Conservation (phyloP, 305 asterid genomes). For the Solanum hybrid region DNA sequence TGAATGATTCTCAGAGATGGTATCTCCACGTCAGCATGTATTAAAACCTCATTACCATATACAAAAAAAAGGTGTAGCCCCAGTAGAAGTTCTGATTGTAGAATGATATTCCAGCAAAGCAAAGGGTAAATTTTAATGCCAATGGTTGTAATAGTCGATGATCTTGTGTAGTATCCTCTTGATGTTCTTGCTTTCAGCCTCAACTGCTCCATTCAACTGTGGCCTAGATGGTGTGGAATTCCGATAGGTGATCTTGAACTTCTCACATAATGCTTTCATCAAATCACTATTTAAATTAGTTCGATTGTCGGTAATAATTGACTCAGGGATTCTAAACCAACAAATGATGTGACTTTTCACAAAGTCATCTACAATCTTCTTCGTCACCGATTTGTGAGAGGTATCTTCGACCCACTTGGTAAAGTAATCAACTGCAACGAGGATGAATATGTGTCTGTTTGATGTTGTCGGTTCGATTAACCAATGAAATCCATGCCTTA, state of each 20-base stretch:
- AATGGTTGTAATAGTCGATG: background rate
- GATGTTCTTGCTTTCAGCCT: background rate
- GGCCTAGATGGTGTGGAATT: background rate
- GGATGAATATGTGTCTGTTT: background rate
- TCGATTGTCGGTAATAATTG: background rate
- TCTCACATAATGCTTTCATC: background rate
- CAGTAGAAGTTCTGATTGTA: background rate
- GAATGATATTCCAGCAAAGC: background rate
- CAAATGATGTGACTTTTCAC: no score
- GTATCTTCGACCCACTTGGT: background rate
- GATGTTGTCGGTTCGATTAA: background rate
- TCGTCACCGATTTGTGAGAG: no score
- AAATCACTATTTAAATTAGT: background rate
- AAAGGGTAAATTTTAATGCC: background rate
- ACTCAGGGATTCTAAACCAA: background rate
- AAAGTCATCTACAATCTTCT: background rate
- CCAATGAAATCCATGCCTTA: background rate
- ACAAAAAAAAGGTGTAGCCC: background rate
- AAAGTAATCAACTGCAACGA: background rate
- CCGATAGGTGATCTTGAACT: background rate
- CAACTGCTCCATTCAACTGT: background rate
- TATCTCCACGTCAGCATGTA: background rate
- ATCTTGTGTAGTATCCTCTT: background rate
- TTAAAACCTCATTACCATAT: background rate
- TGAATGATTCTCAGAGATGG: background rate